Conservation (phyloP, 2,329 filamentous ascomycete genomes). For the Hypocrella siamensis region DNA sequence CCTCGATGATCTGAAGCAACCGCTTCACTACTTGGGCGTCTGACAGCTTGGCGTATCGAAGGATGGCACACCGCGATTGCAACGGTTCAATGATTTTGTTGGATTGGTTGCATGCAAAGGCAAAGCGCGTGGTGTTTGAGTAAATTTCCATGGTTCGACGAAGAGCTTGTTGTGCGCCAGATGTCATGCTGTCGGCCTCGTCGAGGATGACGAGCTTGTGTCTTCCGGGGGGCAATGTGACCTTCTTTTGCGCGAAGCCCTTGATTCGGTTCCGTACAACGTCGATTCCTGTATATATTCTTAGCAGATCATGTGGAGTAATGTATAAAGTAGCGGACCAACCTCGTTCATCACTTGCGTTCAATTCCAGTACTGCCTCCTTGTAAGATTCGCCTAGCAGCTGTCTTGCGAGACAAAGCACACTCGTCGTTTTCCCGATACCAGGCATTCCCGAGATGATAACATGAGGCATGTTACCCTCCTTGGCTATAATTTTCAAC, state of each 20-base stretch:
- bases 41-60: slow-evolving; percentile 83
- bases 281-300: slow-evolving; percentile 56
- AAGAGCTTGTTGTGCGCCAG: slow-evolving; percentile 87
- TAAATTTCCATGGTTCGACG: slow-evolving; percentile 98
- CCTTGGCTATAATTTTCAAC: slow-evolving; percentile 93
- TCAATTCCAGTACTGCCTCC: slow-evolving; percentile 90
- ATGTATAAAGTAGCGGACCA: slow-evolving; percentile 1
- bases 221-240: slow-evolving; percentile 75
- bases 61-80: slow-evolving; percentile 89
- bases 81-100: slow-evolving; percentile 99
- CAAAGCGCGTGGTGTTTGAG: slow-evolving; percentile 88
- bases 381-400: slow-evolving; percentile 88
- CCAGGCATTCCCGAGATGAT: slow-evolving; percentile 99
- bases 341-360: slow-evolving; percentile 90
- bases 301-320: neutral
- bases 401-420: slow-evolving; percentile 83
- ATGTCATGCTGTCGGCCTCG: slow-evolving; percentile 97
- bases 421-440: slow-evolving; percentile 95
- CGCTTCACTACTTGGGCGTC: slow-evolving; percentile 87
- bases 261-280: slow-evolving; percentile 97
- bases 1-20: slow-evolving; percentile 80
- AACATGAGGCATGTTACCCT: slow-evolving; percentile 98
- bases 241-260: slow-evolving; percentile 97
- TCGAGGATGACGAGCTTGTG: slow-evolving; percentile 97
- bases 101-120: slow-evolving; percentile 95